A percentile compares a stretch with the other conserved stretches of the same genome.
These are phyloP conservation scores for Stropharia rugosoannulata DNA, from an alignment of 768 basidiomycete genomes.

Conservation along the genomic window DNA sequence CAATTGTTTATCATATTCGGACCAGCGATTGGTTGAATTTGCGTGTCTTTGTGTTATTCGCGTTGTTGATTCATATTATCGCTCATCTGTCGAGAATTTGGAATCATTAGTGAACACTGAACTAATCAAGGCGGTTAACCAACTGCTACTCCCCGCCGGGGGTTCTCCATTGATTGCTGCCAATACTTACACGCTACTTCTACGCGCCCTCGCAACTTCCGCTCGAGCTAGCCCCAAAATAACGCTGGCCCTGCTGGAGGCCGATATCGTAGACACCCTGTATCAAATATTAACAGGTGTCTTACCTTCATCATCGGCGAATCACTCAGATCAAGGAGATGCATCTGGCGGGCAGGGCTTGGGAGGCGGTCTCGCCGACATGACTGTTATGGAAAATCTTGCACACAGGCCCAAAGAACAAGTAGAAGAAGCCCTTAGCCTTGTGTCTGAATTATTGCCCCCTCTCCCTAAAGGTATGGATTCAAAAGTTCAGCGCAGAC, in stretches of 20 bases:
- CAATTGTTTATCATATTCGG: conserved; percentile 87
- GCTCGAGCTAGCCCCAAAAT: conserved; percentile 89
- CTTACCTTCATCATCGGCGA: conserved; percentile 63
- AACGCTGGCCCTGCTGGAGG: conserved; percentile 82
- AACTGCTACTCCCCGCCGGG: conserved; percentile 81
- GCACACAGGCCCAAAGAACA: conserved; percentile 97
- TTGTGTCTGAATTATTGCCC: conserved; percentile 90
- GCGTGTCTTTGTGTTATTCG: conserved; percentile 95
- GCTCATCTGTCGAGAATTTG: conserved; percentile 80
- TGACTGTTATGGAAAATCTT: conserved; percentile 97
- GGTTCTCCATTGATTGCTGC: conserved; percentile 84
- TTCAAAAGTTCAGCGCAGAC: not conserved
- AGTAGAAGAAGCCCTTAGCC: conserved; percentile 88
- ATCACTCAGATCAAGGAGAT: conserved; percentile 58
- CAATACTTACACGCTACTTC: conserved; percentile 84
- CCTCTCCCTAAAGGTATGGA: conserved; percentile 84
- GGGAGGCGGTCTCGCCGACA: conserved; percentile 88
- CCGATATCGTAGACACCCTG: conserved; percentile 87
- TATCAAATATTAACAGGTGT: conserved; percentile 97
- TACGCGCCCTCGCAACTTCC: conserved; percentile 86
- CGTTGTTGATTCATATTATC: conserved; percentile 89
- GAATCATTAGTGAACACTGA: conserved; percentile 82
- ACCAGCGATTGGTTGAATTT: conserved; percentile 96
- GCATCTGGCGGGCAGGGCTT: conserved; percentile 70
- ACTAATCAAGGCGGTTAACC: conserved; percentile 80